Base-by-base conservation (phyloP, 2,329 filamentous ascomycete genomes). In the Penicillium sp. region DNA sequence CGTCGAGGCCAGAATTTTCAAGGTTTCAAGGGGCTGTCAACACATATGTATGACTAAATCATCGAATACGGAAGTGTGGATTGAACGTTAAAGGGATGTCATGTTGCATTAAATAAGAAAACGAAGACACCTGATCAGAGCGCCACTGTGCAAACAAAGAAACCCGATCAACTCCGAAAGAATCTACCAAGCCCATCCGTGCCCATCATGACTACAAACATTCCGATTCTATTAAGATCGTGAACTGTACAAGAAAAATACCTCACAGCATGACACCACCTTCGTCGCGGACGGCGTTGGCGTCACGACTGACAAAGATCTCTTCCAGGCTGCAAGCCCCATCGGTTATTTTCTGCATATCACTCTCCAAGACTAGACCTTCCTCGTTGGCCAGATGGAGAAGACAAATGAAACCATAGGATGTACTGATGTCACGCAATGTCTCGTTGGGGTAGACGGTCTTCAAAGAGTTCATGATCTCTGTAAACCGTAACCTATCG, bases 351-450 rank as follows among this genome's bases (percentile, higher is more conserved):
- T 62, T 63, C 46, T 55, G 66, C 8, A 70, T 75, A 33, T 83
- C 79, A 54, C 86, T 87, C 63, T 89, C 84, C 60, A 97, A 89
- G 24, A 89, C 82, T 39, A 97, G 79, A 0, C 93, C 93, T 78
- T 96, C 93, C 71, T 97, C 93, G 75, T 97, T 97, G 58, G 93
- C 93, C 68, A 97, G 73, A 75, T 97, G 93, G 63, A 97, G 79
- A 56, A 96, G 77, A 68, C 90, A 96, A 62, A 99, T 99, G 77
- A 98, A 99, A 73, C 95, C 96, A 64, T 84, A 89, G 16, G 82
- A 96, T 0, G 95, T 99, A 35, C 92, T 96, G 69, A 99, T 98
- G 75, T 99, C 95, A 59, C 89, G 87, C 86, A 99, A 90, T 58
- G 87, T 86, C 64, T 90, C 83, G 73, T 90, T 90, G 11, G 92